Conservation (phyloP, 495 filamentous ascomycete species). For the Lophium mytilinum region DNA sequence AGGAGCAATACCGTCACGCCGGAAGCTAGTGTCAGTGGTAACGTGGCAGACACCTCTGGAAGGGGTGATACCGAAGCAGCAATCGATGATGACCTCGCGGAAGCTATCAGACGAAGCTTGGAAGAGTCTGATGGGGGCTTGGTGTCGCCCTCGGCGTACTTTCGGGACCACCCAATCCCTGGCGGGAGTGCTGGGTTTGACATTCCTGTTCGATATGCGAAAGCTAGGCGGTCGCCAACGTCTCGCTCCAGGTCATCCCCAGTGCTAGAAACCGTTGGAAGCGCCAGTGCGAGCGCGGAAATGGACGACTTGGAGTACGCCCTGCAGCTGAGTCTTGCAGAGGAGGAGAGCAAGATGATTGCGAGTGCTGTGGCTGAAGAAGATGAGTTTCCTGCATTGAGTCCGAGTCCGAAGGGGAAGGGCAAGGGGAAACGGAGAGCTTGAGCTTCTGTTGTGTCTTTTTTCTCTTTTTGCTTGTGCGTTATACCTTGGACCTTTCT, state of each 20-base stretch:
- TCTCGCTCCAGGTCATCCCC: slow-evolving; percentile 14
- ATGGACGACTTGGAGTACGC: slow-evolving; percentile 79
- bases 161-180: slow-evolving; percentile 1
- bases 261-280: slow-evolving; percentile 2
- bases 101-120: slow-evolving; percentile 72
- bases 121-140: slow-evolving; percentile 38
- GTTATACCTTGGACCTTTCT: not conserved
- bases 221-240: slow-evolving; percentile 22
- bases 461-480: not conserved
- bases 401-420: slow-evolving; percentile 37
- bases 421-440: slow-evolving; percentile 42
- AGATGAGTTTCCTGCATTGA: slow-evolving; percentile 51
- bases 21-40: slow-evolving; percentile 5
- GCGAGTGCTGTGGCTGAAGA: slow-evolving; percentile 19
- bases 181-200: slow-evolving; percentile 15
- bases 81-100: slow-evolving; percentile 66
- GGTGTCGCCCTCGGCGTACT: not conserved
- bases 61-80: slow-evolving; percentile 41
- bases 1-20: slow-evolving; percentile 31
- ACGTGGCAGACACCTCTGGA: slow-evolving; percentile 23
- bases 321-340: slow-evolving; percentile 73
- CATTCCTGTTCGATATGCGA: slow-evolving; percentile 34
- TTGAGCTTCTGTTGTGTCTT: not conserved
- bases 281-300: slow-evolving; percentile 35
- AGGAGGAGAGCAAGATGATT: slow-evolving; percentile 48